These are phyloP conservation scores for Marsdenia floribunda DNA, from an alignment of 257 asterid genomes.

Conservation along the genomic window DNA sequence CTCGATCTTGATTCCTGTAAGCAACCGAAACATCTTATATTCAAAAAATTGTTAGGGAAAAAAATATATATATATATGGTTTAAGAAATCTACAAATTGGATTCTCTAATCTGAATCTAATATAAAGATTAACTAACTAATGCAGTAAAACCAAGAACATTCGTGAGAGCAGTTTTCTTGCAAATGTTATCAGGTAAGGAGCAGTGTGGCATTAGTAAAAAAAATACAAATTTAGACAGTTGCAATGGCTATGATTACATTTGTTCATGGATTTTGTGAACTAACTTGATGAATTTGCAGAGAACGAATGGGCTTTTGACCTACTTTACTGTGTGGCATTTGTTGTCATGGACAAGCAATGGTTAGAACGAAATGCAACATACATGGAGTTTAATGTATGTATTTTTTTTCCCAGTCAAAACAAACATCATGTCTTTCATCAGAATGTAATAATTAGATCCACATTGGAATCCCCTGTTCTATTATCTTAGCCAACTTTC, in stretches of 20 bases:
- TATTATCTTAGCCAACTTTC: background rate
- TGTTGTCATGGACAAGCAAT: constrained; percentile 78
- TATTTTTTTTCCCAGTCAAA: background rate
- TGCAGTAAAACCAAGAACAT: constrained; percentile 71
- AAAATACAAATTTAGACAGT: background rate
- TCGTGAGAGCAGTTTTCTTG: constrained; percentile 52
- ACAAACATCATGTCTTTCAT: background rate
- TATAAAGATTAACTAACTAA: constrained; percentile 6
- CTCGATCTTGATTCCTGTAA: constrained; percentile 78
- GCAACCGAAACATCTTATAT: constrained; percentile 14
- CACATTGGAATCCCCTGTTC: background rate
- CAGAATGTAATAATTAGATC: background rate
- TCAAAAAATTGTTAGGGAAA: background rate
- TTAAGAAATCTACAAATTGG: constrained; percentile 6
- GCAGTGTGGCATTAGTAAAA: background rate
- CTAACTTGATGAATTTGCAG: constrained; percentile 34
- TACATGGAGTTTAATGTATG: constrained; percentile 87
- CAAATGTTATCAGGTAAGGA: constrained; percentile 66
- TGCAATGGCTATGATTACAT: background rate
- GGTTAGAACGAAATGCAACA: constrained; percentile 71
- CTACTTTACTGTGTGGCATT: constrained; percentile 74
- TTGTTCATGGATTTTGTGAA: background rate
- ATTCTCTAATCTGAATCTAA: constrained; percentile 24
- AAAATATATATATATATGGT: background rate
- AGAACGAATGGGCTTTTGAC: constrained; percentile 82